Percentiles rank a stretch among this genome's conserved stretches.
Conservation (phyloP, 1,284 basidiomycete species). For the Boletus mariae region DNA sequence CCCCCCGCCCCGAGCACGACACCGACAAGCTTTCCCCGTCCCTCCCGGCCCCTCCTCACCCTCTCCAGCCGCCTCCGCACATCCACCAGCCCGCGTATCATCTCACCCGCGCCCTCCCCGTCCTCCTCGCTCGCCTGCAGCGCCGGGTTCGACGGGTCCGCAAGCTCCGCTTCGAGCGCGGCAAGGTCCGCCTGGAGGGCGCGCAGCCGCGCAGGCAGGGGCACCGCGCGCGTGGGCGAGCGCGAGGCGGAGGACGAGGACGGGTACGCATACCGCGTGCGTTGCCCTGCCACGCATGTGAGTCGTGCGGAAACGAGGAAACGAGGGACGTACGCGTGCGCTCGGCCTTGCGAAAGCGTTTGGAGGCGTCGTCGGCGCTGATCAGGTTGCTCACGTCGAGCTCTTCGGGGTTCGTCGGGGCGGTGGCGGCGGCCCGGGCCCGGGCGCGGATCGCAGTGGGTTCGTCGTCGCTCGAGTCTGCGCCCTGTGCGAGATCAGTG, state of each 20-base stretch:
- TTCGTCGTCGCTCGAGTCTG: constrained; percentile 67
- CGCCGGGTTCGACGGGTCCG: constrained; percentile 68
- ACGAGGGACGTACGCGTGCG: constrained; percentile 43
- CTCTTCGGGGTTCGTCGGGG: constrained; percentile 43
- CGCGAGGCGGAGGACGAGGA: constrained; percentile 39
- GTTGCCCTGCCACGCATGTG: constrained; percentile 33
- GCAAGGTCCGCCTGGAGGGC: constrained; percentile 61
- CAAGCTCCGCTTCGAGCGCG: constrained; percentile 63
- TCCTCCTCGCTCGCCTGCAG: constrained; percentile 42
- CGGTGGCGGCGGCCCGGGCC: constrained; percentile 29
- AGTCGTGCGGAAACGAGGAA: neutral
- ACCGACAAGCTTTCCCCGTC: constrained; percentile 61
- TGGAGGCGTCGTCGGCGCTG: constrained; percentile 58
- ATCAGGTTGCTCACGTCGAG: constrained; percentile 50
- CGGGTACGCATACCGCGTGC: constrained; percentile 64
- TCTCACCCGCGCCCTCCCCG: constrained; percentile 63
- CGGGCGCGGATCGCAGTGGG: constrained; percentile 37
- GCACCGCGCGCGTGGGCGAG: constrained; percentile 36
- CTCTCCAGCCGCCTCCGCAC: constrained; percentile 64
- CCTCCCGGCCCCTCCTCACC: constrained; percentile 62
- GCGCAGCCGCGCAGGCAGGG: constrained; percentile 60
- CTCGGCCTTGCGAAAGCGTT: constrained; percentile 67
- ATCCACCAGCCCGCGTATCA: constrained; percentile 72
- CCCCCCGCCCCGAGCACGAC: constrained; percentile 46
- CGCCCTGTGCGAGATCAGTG: constrained; percentile 40